phyloP scores from a whole-genome alignment of 2,329 filamentous ascomycete genomes.

The Fusarium circinatum region DNA sequence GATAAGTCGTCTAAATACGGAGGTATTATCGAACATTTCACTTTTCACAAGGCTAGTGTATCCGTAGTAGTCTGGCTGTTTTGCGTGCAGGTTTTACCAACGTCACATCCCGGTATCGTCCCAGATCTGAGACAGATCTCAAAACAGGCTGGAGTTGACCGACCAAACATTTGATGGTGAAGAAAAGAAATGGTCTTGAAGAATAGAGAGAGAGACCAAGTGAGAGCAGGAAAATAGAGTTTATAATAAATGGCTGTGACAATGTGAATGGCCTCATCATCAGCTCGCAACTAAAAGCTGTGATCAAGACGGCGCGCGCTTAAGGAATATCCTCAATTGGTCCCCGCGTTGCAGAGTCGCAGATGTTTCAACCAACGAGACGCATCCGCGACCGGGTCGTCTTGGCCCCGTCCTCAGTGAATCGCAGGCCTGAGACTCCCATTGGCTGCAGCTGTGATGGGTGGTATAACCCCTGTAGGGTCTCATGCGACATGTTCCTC shows the following conservation, averaged over 20 bases:
- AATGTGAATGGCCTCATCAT: background rate
- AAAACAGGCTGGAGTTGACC: background rate
- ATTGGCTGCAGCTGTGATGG: conserved; percentile 28
- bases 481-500: conserved; percentile 1
- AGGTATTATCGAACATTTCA: background rate
- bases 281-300: conserved; percentile 12
- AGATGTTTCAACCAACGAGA: conserved; percentile 33
- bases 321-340: conserved; percentile 25
- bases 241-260: background rate
- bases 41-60: background rate
- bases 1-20: background rate
- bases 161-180: background rate
- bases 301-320: conserved; percentile 19
- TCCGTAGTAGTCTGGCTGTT: background rate
- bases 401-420: conserved; percentile 23
- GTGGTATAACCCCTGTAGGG: conserved; percentile 26
- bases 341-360: background rate
- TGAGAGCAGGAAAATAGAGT: background rate
- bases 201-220: no score
- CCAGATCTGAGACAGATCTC: conserved; percentile 19
- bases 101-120: conserved; percentile 20
- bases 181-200: no score
- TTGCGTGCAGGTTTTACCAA: conserved; percentile 25
- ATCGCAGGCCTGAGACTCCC: background rate
- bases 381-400: conserved; percentile 36